These are phyloP conservation scores for Echinosophora koreensis DNA, from an alignment of 306 rosid genomes.

Conservation along the genomic window DNA sequence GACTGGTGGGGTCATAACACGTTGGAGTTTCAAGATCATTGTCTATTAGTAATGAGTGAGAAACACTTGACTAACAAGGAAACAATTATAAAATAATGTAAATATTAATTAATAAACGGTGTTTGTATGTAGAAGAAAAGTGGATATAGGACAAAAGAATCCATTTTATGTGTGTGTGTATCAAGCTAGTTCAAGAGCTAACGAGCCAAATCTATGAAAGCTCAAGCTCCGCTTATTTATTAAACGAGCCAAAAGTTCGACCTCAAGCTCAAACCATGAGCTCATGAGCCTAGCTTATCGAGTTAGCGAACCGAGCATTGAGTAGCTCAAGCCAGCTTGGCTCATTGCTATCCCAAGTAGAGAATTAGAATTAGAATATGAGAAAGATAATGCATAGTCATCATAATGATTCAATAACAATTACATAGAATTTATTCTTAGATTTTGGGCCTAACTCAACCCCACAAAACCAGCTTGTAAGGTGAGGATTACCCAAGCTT, in stretches of 20 bases:
- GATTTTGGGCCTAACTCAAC: too few relatives aligned
- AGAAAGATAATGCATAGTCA: slow-evolving; percentile 12
- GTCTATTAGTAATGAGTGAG: background rate
- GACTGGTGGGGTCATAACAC: background rate
- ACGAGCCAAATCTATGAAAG: background rate
- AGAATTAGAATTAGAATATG: slow-evolving; percentile 28
- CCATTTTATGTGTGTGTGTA: too few relatives aligned
- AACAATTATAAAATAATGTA: too few relatives aligned
- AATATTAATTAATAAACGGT: background rate
- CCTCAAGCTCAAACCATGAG: background rate
- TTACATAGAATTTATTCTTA: too few relatives aligned
- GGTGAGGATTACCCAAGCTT: too few relatives aligned
- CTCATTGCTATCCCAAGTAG: background rate
- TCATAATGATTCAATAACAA: slow-evolving; percentile 2
- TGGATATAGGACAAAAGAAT: too few relatives aligned
- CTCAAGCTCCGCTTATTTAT: background rate
- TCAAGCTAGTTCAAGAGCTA: background rate
- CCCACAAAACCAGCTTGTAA: too few relatives aligned
- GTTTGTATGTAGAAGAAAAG: background rate
- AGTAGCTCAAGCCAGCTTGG: background rate
- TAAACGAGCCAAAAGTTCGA: background rate
- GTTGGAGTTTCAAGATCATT: background rate
- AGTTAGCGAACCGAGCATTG: background rate
- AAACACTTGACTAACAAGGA: background rate
- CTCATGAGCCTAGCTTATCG: background rate